Conservation (phyloP, 148 eudicot species). For the Rheum nobile region DNA sequence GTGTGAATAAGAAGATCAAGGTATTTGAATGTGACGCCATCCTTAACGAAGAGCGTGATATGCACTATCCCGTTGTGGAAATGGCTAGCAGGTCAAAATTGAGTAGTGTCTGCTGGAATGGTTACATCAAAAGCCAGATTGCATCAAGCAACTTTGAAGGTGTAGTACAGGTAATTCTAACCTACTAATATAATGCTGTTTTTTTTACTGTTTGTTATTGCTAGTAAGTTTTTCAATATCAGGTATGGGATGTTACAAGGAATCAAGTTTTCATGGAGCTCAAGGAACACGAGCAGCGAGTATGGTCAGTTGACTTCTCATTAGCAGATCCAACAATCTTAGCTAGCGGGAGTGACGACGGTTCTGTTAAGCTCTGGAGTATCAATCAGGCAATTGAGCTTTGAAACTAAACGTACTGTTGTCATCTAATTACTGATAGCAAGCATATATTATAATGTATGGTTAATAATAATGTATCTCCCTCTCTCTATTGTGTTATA, state of each 20-base stretch:
- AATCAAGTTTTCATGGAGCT: conserved; percentile 79
- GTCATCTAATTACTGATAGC: conserved; percentile 42
- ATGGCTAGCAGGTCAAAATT: conserved; percentile 78
- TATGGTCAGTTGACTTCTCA: conserved; percentile 90
- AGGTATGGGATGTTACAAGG: conserved; percentile 97
- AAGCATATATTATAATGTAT: conserved; percentile 18
- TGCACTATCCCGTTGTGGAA: conserved; percentile 91
- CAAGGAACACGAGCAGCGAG: conserved; percentile 82
- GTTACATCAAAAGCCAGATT: conserved; percentile 92
- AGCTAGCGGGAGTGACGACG: conserved; percentile 98
- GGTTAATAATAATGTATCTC: conserved; percentile 48
- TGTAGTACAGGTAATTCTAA: conserved; percentile 58
- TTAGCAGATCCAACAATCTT: conserved; percentile 84
- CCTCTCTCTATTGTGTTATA: conserved; percentile 36
- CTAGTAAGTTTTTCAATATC: not conserved
- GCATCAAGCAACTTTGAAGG: conserved; percentile 99
- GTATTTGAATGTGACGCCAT: conserved; percentile 74
- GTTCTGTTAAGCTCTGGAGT: conserved; percentile 98
- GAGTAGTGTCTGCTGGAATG: conserved; percentile 96
- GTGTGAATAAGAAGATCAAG: conserved; percentile 96
- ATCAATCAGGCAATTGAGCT: conserved; percentile 99
- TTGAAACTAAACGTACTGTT: conserved; percentile 81
- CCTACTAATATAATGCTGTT: not conserved
- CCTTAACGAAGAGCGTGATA: conserved; percentile 62
- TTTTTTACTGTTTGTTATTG: not conserved